Base-by-base conservation (phyloP, 148 eudicot genomes). In the Rhododendron ovatum region DNA sequence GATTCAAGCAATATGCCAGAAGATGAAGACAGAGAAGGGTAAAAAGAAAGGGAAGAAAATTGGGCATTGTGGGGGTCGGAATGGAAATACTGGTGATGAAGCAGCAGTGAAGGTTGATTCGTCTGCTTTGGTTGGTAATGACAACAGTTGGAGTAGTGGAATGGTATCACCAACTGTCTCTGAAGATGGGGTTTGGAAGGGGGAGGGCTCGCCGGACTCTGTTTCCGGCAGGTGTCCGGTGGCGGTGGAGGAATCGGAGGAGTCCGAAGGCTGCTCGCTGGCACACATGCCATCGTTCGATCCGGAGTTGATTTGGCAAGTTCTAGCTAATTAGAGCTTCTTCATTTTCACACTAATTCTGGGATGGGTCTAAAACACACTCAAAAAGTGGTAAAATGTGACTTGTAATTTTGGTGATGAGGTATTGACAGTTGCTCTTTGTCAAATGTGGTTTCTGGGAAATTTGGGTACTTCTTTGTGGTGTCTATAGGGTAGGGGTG, bases 221-320 rank as follows among this genome's bases (percentile, higher is more conserved):
- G 89, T 88, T 37, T 87, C 92, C 30, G 89, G 67, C 85, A 14
- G 85, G 90, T 83, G 78, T 81, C 67, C 86, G 14, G 84, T 83
- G 78, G 90, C 45, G 74, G 83, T 69, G 17, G 81, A 55, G 65
- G 91, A 89, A 41, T 86, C 76, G 69, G 92, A 88, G 41, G 92
- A 88, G 41, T 86, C 84, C 50, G 92, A 94, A 37, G 94, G 86
- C 17, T 94, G 93, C 78, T 90, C 94, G 13, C 91, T 97, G 5
- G 96, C 90, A 59, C 93, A 89, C 80, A 90, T 97, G 92, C 98
- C 98, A 8, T 97, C 99, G 24, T 93, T 87, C 84, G 99, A 97
- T 80, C 94, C 98, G 1, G 99, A 97, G 65, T 91, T 94, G 89
- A 93, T 97, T 22, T 97, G 99, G 99, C 92, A 97, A 86, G 95